A percentile compares a stretch with the other conserved stretches of the same genome.
These are phyloP conservation scores for Forsythia suspensa DNA, from an alignment of 257 asterid genomes.

Conservation along the genomic window DNA sequence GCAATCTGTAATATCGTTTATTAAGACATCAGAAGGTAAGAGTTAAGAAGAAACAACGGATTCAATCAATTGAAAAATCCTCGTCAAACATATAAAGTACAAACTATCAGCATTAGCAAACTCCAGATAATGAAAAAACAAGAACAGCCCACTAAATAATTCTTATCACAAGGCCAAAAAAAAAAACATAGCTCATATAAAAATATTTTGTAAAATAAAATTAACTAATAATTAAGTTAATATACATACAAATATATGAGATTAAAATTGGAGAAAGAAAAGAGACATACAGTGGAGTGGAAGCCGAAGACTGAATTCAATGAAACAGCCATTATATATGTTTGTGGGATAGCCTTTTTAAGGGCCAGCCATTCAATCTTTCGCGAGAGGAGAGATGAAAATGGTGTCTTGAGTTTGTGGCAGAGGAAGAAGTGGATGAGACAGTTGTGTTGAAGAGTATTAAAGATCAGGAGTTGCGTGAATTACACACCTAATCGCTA, in stretches of 20 bases:
- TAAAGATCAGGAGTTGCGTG: neutral
- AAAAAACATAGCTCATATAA: neutral
- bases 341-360: conserved; percentile 12
- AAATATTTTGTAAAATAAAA: neutral
- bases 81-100: neutral
- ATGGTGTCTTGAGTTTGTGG: neutral
- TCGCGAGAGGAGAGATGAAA: neutral
- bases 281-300: conserved; percentile 43
- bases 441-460: neutral
- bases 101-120: neutral
- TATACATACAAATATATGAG: neutral
- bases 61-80: neutral
- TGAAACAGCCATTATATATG: conserved; percentile 50
- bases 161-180: neutral
- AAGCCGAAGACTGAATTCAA: conserved; percentile 54
- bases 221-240: neutral
- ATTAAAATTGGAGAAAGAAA: neutral
- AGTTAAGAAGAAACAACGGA: neutral
- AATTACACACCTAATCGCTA: neutral
- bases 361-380: conserved; percentile 37
- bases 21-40: neutral
- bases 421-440: neutral
- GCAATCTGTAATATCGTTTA: neutral
- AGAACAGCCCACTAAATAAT: neutral
- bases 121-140: neutral